Base-by-base conservation (phyloP, 2,329 filamentous ascomycete genomes). In the Aphanoascus verrucosus region DNA sequence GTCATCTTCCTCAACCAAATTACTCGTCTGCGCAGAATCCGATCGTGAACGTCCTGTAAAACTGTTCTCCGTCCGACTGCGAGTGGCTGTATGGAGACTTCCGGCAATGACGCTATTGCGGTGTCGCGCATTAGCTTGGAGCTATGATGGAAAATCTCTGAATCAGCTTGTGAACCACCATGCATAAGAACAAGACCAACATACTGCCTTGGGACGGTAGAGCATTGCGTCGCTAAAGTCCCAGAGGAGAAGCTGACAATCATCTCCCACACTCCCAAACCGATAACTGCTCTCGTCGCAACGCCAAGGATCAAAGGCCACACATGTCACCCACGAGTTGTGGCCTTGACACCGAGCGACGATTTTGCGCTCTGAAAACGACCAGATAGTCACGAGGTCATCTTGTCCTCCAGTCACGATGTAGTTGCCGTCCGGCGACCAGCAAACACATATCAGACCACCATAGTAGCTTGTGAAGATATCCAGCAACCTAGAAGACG, bases 211-310 rank as follows among this genome's bases (percentile, higher is more conserved):
- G 17, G 93, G 91, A 56, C 90, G 80, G 69, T 94, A 87, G 62
- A 98, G 77, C 91, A 97, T 97, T 61, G 89, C 89, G 41, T 95
- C 88, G 60, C 85, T 95, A 67, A 98, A 98, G 72, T 98, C 93
- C 93, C 93, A 98, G 11, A 98, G 74, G 55, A 95, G 81, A 15
- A 98, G 74, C 54, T 89, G 79, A 62, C 90, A 88, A 67, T 98
- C 93, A 66, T 97, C 91, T 12, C 91, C 93, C 0, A 98, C 91
- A 63, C 88, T 95, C 31, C 93, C 93, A 63, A 98, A 95, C 1
- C 93, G 82, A 70, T 98, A 98, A 62, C 88, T 97, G 61, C 86
- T 82, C 65, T 94, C 88, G 64, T 98, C 93, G 64, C 93, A 98
- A 58, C 90, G 81, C 93, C 93, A 98, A 0, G 89, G 89, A 67